Evolutionary conservation across 2,329 filamentous ascomycete species (phyloP).

Genomic region (Onygenales sp.): DNA sequence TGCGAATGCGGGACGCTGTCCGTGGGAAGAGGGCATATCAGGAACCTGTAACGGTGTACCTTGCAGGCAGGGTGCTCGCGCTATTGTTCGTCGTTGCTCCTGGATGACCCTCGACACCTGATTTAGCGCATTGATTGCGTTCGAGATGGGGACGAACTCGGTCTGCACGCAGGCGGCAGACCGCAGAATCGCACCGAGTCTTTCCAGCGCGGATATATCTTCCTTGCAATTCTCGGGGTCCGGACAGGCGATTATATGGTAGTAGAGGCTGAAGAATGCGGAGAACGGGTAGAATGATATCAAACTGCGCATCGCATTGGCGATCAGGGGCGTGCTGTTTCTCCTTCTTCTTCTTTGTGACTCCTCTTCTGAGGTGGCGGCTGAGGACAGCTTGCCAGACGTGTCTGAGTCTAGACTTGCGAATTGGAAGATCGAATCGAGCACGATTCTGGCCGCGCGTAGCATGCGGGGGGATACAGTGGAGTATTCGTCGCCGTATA

Average conservation of each 20-base stretch:
- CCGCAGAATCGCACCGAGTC: neutral
- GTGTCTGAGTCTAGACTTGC: neutral
- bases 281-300: constrained; percentile 3
- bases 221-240: neutral
- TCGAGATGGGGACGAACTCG: constrained; percentile 2
- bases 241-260: neutral
- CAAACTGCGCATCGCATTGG: neutral
- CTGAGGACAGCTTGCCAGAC: neutral
- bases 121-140: constrained; percentile 3
- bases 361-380: neutral
- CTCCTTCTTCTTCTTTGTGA: neutral
- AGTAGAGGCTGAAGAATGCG: constrained; percentile 2
- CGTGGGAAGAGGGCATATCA: neutral
- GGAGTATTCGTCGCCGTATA: neutral
- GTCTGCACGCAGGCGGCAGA: neutral
- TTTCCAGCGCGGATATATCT: neutral
- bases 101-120: neutral
- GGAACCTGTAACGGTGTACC: neutral
- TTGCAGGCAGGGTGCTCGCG: neutral
- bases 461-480: neutral
- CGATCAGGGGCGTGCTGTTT: neutral
- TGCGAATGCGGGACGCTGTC: neutral
- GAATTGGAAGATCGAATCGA: neutral
- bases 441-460: neutral
- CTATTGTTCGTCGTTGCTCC: neutral